Evolutionary conservation across 2,329 filamentous ascomycete species (phyloP), one percentile per base, ranked within the genome.

Genomic region (Aspergillus udagawae): DNA sequence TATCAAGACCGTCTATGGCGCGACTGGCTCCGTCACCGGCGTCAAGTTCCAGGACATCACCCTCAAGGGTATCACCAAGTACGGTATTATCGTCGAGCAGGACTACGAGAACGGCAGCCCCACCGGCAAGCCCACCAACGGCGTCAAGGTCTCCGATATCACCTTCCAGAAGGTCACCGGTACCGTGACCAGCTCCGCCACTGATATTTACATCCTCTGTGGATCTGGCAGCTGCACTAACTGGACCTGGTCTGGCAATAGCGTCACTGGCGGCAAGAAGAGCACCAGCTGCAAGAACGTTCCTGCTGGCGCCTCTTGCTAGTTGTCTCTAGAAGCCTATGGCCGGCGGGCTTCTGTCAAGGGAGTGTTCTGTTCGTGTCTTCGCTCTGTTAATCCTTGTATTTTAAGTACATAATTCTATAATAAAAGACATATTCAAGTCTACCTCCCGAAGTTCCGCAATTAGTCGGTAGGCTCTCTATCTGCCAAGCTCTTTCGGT

Each of bases 1-100:
- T 57, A 80, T 86, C 73, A 86, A 86, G 76, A 82, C 81, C 10
- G 77, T 81, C 29, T 78, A 72, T 47, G 78, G 73, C 53, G 77
- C 77, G 3, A 84, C 79, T 0, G 84, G 83, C 48, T 73, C 73
- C 7, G 80, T 86, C 57, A 73, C 68, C 38, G 77, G 76, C 55
- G 73, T 86, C 32, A 83, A 79, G 1, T 86, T 83, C 74, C 73
- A 72, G 42, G 73, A 76, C 59, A 85, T 86, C 68, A 76, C 73
- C 1, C 73, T 85, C 2, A 76, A 72, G 42, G 69, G 71, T 45
- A 84, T 84, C 64, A 68, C 78, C 49, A 72, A 79, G 28, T 83
- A 85, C 66, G 83, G 80, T 48, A 80, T 86, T 57, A 75, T 85
- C 51, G 79, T 86, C 57, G 74, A 85, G 69, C 84, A 86, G 73